Conservation (phyloP, 345 rosid genomes). For the Melaleuca alternifolia region DNA sequence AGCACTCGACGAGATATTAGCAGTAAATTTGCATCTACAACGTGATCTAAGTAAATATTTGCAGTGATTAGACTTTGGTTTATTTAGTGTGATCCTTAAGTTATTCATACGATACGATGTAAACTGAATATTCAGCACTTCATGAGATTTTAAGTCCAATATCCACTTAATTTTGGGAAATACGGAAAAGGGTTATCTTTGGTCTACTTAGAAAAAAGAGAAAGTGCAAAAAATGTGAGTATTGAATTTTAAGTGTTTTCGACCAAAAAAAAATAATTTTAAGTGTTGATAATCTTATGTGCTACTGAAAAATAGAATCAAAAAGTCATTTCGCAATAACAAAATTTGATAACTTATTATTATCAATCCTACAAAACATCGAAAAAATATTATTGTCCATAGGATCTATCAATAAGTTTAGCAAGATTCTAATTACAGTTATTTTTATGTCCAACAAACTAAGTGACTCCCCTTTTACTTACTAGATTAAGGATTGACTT, state of each 20-base stretch:
- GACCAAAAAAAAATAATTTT: too few species aligned
- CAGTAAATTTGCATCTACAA: fast-evolving
- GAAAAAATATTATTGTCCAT: neutral
- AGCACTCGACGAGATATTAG: neutral
- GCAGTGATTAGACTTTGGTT: too few species aligned
- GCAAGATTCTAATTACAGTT: neutral
- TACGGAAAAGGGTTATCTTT: neutral
- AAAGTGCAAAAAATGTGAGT: neutral
- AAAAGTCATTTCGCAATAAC: neutral
- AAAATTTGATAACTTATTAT: neutral
- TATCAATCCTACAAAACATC: fast-evolving
- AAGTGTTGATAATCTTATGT: too few species aligned
- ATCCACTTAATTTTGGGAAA: neutral
- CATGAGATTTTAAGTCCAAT: neutral
- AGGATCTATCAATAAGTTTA: neutral
- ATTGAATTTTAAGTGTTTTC: neutral
- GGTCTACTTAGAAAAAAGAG: neutral
- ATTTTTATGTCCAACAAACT: neutral
- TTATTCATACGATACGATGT: too few species aligned
- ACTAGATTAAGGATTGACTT: neutral
- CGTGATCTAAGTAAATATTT: fast-evolving
- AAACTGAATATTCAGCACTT: neutral
- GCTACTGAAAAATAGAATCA: too few species aligned
- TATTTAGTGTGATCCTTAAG: too few species aligned
- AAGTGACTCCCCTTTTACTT: neutral